Evolutionary conservation across 768 basidiomycete genomes (phyloP).

Genomic region (Leccinum uliginosum): DNA sequence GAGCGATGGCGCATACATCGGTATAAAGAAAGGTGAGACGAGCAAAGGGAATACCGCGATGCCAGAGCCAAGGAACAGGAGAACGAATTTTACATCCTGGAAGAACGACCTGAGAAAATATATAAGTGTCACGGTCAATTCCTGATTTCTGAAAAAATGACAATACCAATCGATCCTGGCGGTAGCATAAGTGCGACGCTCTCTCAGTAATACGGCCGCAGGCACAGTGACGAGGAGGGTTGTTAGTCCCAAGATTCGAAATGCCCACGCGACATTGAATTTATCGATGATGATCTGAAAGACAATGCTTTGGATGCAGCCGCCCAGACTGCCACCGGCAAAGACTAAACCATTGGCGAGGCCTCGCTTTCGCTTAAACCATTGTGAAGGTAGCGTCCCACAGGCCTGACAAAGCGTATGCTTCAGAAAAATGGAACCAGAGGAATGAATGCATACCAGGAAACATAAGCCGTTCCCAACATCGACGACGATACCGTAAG

Average conservation of each 20-base stretch:
- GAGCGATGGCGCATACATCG: slow-evolving; percentile 14
- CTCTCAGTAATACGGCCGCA: slow-evolving; percentile 26
- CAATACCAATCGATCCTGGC: slow-evolving; percentile 22
- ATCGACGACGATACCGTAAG: slow-evolving; percentile 28
- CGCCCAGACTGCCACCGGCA: slow-evolving; percentile 30
- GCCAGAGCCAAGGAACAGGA: slow-evolving; percentile 31
- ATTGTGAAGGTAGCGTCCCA: slow-evolving; percentile 32
- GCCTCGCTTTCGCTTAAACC: slow-evolving; percentile 31
- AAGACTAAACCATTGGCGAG: slow-evolving; percentile 35
- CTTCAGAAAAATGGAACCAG: neutral
- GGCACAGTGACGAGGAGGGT: slow-evolving; percentile 26
- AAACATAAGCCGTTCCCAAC: slow-evolving; percentile 26
- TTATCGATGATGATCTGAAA: slow-evolving; percentile 25
- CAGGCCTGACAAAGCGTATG: slow-evolving; percentile 8
- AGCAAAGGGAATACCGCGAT: slow-evolving; percentile 35
- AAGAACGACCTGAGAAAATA: slow-evolving; percentile 24
- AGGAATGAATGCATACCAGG: slow-evolving; percentile 13
- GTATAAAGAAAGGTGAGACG: slow-evolving; percentile 31
- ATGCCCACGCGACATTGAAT: slow-evolving; percentile 30
- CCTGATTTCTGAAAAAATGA: neutral
- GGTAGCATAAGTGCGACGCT: slow-evolving; percentile 17
- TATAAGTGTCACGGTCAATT: neutral
- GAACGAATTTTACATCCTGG: slow-evolving; percentile 24
- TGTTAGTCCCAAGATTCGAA: slow-evolving; percentile 28
- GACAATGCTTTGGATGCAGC: slow-evolving; percentile 27